A percentile compares a stretch with the other conserved stretches of the same genome.
These are phyloP conservation scores for Apiotrichum sp. DNA, from an alignment of 1,284 basidiomycete genomes.

Conservation along the genomic window DNA sequence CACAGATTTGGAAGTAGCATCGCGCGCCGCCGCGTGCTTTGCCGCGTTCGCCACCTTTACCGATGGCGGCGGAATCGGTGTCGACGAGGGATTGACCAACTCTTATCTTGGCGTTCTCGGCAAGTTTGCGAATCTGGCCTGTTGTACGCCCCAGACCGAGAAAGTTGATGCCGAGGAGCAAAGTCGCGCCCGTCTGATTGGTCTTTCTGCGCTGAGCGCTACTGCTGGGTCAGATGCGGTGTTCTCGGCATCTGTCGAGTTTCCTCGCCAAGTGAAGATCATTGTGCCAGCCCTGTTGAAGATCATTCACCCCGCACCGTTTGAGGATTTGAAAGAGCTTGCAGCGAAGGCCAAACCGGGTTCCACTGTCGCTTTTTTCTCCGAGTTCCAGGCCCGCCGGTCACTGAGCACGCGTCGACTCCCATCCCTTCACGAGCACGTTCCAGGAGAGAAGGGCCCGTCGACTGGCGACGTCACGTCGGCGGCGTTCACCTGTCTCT, in stretches of 20 bases:
- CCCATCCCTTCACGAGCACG: constrained; percentile 76
- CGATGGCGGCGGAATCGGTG: constrained; percentile 71
- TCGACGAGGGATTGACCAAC: constrained; percentile 63
- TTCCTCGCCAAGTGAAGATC: constrained; percentile 62
- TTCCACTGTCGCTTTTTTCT: constrained; percentile 56
- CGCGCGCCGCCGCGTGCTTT: constrained; percentile 76
- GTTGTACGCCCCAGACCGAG: constrained; percentile 50
- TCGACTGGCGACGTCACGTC: constrained; percentile 65
- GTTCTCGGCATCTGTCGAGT: constrained; percentile 69
- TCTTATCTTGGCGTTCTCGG: constrained; percentile 66
- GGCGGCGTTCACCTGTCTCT: constrained; percentile 65
- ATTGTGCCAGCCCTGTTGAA: constrained; percentile 70
- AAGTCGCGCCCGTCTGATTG: constrained; percentile 72
- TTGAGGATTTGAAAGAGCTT: constrained; percentile 63
- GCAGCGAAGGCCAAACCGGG: constrained; percentile 52
- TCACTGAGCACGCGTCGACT: constrained; percentile 72
- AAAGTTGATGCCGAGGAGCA: constrained; percentile 31
- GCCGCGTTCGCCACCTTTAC: constrained; percentile 89
- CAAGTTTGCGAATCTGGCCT: constrained; percentile 59
- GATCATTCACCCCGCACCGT: constrained; percentile 61
- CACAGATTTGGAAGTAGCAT: constrained; percentile 73
- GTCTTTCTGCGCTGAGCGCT: constrained; percentile 73
- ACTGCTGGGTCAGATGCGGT: constrained; percentile 79
- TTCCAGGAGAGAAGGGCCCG: constrained; percentile 82
- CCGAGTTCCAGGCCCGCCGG: constrained; percentile 59